phyloP scores from a whole-genome alignment of 192 early-diverging fungal species.

The Gamsiella multidivaricata region DNA sequence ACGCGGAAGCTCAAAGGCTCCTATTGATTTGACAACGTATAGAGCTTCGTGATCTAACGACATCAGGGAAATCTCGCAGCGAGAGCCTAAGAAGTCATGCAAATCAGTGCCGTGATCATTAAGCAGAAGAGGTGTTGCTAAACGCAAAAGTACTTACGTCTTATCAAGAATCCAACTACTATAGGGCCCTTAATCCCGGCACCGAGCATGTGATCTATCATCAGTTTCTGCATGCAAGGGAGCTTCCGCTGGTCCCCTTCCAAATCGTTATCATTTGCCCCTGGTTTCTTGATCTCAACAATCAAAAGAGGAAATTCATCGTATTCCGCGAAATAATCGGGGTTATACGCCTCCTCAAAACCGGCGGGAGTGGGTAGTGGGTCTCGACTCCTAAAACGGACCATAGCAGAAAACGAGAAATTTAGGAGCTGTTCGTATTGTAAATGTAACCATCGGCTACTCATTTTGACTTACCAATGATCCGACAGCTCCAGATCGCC shows the following conservation, averaged over 20 bases:
- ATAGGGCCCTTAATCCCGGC: conserved; percentile 7
- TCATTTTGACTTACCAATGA: conserved; percentile 20
- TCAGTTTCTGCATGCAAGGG: conserved; percentile 20
- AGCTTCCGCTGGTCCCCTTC: conserved; percentile 22
- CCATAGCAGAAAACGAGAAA: neutral
- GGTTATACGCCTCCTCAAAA: conserved; percentile 22
- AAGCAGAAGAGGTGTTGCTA: neutral
- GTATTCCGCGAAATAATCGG: conserved; percentile 32
- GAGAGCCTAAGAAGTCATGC: conserved; percentile 17
- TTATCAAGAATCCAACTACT: conserved; percentile 13
- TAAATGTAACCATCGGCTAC: neutral
- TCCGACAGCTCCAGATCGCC: conserved; percentile 9
- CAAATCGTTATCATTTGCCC: conserved; percentile 4
- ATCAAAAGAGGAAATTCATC: conserved; percentile 8
- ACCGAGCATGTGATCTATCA: conserved; percentile 9
- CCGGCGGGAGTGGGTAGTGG: conserved; percentile 16
- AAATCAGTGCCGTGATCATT: neutral
- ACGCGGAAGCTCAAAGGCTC: conserved; percentile 22
- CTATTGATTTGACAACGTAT: conserved; percentile 4
- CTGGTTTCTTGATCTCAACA: conserved; percentile 27
- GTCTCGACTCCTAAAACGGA: conserved; percentile 8
- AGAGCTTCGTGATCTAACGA: conserved; percentile 23
- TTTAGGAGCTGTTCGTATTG: neutral
- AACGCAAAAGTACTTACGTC: neutral
- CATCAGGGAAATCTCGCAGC: conserved; percentile 17